Base-by-base conservation (phyloP, 495 filamentous ascomycete genomes). In the Penicillium samsonianum region DNA sequence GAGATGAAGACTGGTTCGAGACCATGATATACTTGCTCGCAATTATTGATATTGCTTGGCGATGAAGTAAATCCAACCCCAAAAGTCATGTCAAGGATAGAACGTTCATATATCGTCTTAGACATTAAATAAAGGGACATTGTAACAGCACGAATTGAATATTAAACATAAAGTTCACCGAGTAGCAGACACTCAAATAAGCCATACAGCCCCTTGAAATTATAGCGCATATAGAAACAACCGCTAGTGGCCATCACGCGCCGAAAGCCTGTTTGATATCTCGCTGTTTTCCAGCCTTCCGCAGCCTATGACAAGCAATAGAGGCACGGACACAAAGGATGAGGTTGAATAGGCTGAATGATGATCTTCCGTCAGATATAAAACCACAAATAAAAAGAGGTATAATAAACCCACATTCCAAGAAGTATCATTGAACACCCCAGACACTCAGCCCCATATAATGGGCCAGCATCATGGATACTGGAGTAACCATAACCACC, bases 401-500 rank as follows among this genome's bases (percentile, higher is more conserved):
- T 7, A 17, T 1, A 23, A 0, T 25, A 26, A 6, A 57, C 51
- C 50, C 28, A 65, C 63, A 62, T 10, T 37, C 55, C 62, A 31
- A 65, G 28, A 23, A 65, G 51, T 37, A 62, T 58, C 46, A 62
- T 43, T 10, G 59, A 49, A 12, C 44, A 55, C 9, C 45, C 62
- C 22, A 65, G 57, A 38, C 51, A 58, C 40, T 65, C 59, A 2
- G 52, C 55, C 4, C 59, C 59, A 25, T 62, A 62, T 3, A 61
- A 19, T n/a, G 3, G 20, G 5, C 53, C 42, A 12, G 1, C 26
- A 35, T 50, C 33, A n/a, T 16, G 28, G 4, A 11, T 33, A n/a
- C 31, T 20, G 40, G 10, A 35, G 20, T 41, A 25, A 26, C 19
- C 47, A 49, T 59, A 62, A 4, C 62, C 62, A 38, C 58, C 55